phyloP scores from a whole-genome alignment of 169 alveolate genomes.

The Plasmodium inui region DNA sequence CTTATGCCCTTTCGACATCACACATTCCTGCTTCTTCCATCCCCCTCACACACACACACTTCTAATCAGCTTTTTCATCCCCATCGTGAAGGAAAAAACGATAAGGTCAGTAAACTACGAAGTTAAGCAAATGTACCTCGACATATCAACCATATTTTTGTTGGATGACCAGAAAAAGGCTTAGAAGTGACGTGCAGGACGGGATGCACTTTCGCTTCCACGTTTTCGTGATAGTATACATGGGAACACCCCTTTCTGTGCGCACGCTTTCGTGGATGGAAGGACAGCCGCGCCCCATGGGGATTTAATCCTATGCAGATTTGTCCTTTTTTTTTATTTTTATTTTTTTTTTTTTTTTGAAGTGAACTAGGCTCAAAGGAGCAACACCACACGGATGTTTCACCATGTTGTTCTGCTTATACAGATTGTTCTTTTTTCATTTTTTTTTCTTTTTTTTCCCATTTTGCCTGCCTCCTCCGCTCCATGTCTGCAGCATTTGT shows the following conservation, averaged over 20 bases:
- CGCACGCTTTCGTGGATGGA: background rate
- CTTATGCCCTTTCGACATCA: background rate
- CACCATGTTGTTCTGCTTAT: background rate
- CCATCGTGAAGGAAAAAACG: conserved; percentile 74
- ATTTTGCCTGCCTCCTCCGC: background rate
- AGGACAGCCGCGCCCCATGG: background rate
- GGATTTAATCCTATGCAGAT: background rate
- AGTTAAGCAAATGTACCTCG: conserved; percentile 53
- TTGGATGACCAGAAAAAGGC: conserved; percentile 41
- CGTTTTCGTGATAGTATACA: background rate
- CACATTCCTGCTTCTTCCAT: background rate
- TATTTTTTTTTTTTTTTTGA: no score
- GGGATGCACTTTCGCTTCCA: background rate
- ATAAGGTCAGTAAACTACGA: conserved; percentile 69
- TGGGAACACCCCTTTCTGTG: background rate
- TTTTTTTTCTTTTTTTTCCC: background rate
- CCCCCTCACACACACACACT: no score
- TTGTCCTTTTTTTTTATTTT: background rate
- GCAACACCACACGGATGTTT: background rate
- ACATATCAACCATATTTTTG: conserved; percentile 69
- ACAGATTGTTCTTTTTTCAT: background rate
- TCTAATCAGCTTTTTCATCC: conserved; percentile 54
- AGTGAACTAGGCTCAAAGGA: background rate
- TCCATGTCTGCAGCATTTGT: background rate
- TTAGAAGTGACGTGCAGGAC: background rate